Base-by-base conservation (phyloP, 2,329 filamentous ascomycete genomes). In the Cytospora chrysosperma region DNA sequence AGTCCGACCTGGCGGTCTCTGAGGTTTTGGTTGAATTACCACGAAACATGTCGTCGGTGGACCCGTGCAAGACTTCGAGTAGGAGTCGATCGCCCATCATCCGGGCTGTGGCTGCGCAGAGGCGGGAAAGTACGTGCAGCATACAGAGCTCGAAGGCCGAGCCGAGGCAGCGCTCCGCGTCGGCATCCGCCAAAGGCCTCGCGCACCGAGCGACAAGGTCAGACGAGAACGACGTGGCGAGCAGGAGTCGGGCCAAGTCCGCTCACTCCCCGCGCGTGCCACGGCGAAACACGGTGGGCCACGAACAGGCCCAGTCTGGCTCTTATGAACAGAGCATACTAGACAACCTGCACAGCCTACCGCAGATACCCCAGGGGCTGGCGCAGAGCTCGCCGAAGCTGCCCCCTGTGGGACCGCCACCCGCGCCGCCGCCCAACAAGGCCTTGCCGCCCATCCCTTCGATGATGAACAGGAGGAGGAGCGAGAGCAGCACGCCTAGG, bases 361-460 rank as follows among this genome's bases (percentile, higher is more conserved):
- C 82, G 7, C 80, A 83, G 17, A 64, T 64, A 37, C 63, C 63
- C 0, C 54, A 55, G n/a, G 17, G 24, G 12, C 64, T 47, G 19
- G n/a, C 40, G 40, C 61, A 54, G 19, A 30, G 8, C 28, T 73
- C 84, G 43, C 74, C 73, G 1, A 78, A 81, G 15, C 81, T 80
- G 1, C 82, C 82, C 32, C 83, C 83, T 1, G 78, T 81, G 9
- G 81, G 81, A 0, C 82, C 82, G 37, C 84, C 83, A 2, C 82
- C 79, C 19, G 81, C 77, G 17, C 84, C 84, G 8, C 84, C 84
- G 6, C 84, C 84, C 27, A 84, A 76, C 13, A 80, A 79, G 67
- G 82, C 83, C 17, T 75, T 86, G 26, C 84, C 84, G 21, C 83
- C 84, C 0, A 77, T 85, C 47, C 83, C 82, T 5, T 73, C 69